phyloP scores from a whole-genome alignment of 495 filamentous ascomycete genomes.

The Penicillium taxi region DNA sequence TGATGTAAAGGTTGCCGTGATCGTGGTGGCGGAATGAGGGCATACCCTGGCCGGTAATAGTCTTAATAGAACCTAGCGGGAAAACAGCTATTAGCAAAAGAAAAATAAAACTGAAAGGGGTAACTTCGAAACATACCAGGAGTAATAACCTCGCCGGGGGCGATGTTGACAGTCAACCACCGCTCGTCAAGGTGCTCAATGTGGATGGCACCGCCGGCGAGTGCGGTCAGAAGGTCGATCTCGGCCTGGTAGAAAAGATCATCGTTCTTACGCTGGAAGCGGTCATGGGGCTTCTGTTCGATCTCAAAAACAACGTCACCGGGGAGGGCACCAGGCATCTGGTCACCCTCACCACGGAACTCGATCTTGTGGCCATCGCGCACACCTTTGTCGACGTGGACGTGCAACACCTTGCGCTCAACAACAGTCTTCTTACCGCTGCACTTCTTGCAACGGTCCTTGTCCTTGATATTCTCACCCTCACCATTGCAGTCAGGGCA shows the following conservation, averaged over 20 bases:
- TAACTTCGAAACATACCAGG: constrained; percentile 58
- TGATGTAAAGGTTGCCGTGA: constrained; percentile 92
- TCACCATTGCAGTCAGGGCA: constrained; percentile 97
- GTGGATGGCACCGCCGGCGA: constrained; percentile 79
- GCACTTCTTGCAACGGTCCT: constrained; percentile 92
- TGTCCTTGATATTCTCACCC: constrained; percentile 90
- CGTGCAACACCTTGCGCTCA: constrained; percentile 95
- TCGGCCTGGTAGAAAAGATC: constrained; percentile 93
- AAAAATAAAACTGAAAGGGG: neutral
- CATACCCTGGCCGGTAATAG: constrained; percentile 97
- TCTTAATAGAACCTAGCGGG: constrained; percentile 71
- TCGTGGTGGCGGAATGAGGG: constrained; percentile 94
- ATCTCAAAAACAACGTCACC: constrained; percentile 98
- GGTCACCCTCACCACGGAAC: constrained; percentile 94
- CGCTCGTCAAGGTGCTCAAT: constrained; percentile 96
- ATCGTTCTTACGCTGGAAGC: constrained; percentile 94
- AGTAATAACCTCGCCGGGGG: constrained; percentile 87
- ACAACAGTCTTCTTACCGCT: constrained; percentile 94
- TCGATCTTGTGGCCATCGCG: constrained; percentile 90
- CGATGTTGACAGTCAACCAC: constrained; percentile 86
- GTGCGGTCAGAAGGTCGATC: constrained; percentile 90
- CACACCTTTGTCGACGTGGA: constrained; percentile 93
- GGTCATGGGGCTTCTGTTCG: constrained; percentile 90
- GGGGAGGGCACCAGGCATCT: constrained; percentile 83
- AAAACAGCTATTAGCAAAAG: constrained; percentile 14